Evolutionary conservation across 345 rosid genomes (phyloP).

Genomic region (Salix dunnii): DNA sequence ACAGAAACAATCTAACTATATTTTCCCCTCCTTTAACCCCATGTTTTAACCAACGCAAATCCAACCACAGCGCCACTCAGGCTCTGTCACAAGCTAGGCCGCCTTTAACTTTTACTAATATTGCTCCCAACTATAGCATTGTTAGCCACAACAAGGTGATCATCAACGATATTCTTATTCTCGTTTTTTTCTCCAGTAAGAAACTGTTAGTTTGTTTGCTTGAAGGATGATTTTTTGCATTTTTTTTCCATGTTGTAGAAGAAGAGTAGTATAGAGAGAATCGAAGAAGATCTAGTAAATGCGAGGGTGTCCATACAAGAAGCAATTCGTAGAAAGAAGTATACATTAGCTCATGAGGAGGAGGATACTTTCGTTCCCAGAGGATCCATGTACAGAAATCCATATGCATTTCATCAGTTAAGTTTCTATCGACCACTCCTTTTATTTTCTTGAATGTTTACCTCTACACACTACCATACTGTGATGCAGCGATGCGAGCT

Average conservation of each 20-base stretch:
- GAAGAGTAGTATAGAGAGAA: constrained; percentile 21
- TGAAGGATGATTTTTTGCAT: not conserved
- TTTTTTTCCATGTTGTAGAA: constrained; percentile 11
- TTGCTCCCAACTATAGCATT: not conserved
- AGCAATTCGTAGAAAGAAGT: constrained; percentile 37
- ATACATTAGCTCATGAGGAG: constrained; percentile 22
- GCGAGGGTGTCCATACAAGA: constrained; percentile 48
- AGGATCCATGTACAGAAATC: constrained; percentile 50
- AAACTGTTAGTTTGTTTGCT: not conserved
- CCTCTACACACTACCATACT: not conserved
- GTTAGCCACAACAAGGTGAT: not conserved
- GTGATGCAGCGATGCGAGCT: not conserved
- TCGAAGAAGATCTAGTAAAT: constrained; percentile 37
- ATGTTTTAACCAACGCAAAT: not conserved
- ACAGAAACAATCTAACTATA: not conserved
- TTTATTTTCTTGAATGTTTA: not conserved
- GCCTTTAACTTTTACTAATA: not conserved
- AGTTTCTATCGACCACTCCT: constrained; percentile 11
- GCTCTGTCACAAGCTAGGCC: not conserved
- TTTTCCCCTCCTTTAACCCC: not conserved
- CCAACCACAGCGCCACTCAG: not conserved
- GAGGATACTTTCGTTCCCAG: constrained; percentile 41
- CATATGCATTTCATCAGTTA: constrained; percentile 60
- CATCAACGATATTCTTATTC: not conserved
- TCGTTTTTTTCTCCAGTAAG: not conserved